A percentile compares a stretch with the other conserved stretches of the same genome.
These are phyloP conservation scores for Cyclanthera cordifolia DNA, from an alignment of 306 rosid species.

Conservation along the genomic window DNA sequence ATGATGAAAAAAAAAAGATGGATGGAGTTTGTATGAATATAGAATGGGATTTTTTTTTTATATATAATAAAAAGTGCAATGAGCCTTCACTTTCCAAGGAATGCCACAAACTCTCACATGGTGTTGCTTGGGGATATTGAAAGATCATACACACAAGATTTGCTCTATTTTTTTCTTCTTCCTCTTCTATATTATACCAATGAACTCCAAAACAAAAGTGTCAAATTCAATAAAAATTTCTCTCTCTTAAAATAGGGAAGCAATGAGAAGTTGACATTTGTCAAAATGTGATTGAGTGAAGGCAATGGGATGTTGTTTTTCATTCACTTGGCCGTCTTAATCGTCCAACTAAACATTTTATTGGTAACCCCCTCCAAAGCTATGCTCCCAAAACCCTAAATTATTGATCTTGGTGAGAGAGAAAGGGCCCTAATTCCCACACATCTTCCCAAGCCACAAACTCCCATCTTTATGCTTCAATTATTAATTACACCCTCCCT, in stretches of 20 bases:
- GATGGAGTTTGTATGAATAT: no score
- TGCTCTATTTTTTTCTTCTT: neutral
- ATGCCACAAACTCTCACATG: slow-evolving; percentile 52
- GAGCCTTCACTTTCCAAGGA: slow-evolving; percentile 42
- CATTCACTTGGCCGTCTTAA: slow-evolving; percentile 32
- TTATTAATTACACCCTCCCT: slow-evolving; percentile 3
- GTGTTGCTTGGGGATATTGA: slow-evolving; percentile 54
- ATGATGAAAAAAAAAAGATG: no score
- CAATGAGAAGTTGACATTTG: slow-evolving; percentile 1
- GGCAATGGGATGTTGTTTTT: neutral
- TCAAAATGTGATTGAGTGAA: neutral
- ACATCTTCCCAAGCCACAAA: neutral
- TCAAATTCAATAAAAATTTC: neutral
- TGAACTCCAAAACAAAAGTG: slow-evolving; percentile 7
- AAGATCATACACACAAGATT: slow-evolving; percentile 19
- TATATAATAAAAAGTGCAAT: slow-evolving; percentile 1
- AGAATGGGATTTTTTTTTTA: no score
- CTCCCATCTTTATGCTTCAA: slow-evolving; percentile 9
- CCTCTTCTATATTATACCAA: neutral
- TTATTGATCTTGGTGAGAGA: slow-evolving; percentile 5
- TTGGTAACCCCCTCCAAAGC: slow-evolving; percentile 26
- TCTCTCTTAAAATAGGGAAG: neutral
- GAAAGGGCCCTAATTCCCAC: slow-evolving; percentile 5
- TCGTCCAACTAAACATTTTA: slow-evolving; percentile 46
- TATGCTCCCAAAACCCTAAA: slow-evolving; percentile 20